Evolutionary conservation across 306 rosid species (phyloP).

Genomic region (Glycine latifolia): DNA sequence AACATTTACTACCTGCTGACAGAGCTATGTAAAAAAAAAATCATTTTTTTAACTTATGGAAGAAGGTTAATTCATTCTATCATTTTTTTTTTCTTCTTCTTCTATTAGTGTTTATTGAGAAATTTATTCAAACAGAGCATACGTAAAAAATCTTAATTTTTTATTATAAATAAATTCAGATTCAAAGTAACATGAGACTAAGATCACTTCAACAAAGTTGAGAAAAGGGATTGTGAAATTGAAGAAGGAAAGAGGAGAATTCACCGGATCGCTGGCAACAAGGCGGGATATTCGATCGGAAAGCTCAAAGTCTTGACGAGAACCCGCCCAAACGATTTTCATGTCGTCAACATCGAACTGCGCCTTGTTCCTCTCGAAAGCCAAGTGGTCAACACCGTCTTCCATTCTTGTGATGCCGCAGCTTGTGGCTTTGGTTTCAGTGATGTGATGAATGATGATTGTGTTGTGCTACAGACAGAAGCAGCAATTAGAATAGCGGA

Average conservation of each 20-base stretch:
- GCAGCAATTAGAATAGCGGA: no score
- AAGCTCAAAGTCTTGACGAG: constrained; percentile 66
- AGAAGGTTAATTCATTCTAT: neutral
- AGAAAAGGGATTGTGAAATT: no score
- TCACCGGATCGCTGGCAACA: constrained; percentile 92
- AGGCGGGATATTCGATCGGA: constrained; percentile 85
- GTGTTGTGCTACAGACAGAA: neutral
- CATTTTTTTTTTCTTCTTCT: neutral
- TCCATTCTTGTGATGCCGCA: constrained; percentile 32
- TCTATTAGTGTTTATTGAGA: neutral
- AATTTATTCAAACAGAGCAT: neutral
- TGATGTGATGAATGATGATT: neutral
- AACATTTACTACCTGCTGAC: neutral
- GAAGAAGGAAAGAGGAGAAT: neutral
- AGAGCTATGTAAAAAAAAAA: no score
- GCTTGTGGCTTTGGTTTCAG: neutral
- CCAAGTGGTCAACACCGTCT: constrained; percentile 74
- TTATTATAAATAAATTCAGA: neutral
- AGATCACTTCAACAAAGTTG: no score
- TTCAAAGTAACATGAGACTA: no score
- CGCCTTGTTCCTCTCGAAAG: constrained; percentile 73
- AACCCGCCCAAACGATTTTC: constrained; percentile 94
- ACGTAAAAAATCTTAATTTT: neutral
- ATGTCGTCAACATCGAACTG: constrained; percentile 81
- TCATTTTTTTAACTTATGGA: no score